A percentile compares a stretch with the other conserved stretches of the same genome.
Conservation (phyloP, 352 stramenopile species). For the Pelagophyceae sp. region DNA sequence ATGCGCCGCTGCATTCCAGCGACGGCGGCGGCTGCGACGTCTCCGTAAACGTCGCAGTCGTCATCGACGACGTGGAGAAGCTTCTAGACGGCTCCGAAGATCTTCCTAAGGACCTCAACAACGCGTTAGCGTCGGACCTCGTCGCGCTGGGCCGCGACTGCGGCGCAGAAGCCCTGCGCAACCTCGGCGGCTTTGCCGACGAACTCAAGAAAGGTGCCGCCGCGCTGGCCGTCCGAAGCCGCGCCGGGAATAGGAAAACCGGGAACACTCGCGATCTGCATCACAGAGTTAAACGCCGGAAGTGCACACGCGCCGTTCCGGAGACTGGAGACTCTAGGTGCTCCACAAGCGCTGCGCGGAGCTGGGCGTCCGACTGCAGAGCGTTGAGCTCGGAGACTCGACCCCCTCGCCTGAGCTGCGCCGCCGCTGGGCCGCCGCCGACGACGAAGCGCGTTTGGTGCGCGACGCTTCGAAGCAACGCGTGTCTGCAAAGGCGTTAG, state of each 20-base stretch:
- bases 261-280: too few species aligned
- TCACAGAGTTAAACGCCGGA: too few species aligned
- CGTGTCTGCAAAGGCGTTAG: too few species aligned
- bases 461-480: too few species aligned
- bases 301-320: background rate
- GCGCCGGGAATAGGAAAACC: too few species aligned
- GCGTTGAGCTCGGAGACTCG: background rate
- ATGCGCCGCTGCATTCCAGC: background rate
- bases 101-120: background rate
- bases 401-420: background rate
- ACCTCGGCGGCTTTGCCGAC: background rate
- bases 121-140: background rate
- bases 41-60: background rate
- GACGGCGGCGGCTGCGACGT: background rate
- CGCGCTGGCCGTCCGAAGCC: too few species aligned
- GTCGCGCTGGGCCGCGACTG: background rate
- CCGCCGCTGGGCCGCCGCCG: background rate
- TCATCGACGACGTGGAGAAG: background rate
- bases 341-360: background rate
- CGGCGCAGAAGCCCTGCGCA: background rate
- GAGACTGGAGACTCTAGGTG: background rate
- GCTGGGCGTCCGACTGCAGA: background rate
- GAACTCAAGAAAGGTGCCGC: background rate
- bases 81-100: background rate
- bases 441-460: background rate